Evolutionary conservation across 208 protist species (phyloP).

Genomic region (Leishmania major): DNA sequence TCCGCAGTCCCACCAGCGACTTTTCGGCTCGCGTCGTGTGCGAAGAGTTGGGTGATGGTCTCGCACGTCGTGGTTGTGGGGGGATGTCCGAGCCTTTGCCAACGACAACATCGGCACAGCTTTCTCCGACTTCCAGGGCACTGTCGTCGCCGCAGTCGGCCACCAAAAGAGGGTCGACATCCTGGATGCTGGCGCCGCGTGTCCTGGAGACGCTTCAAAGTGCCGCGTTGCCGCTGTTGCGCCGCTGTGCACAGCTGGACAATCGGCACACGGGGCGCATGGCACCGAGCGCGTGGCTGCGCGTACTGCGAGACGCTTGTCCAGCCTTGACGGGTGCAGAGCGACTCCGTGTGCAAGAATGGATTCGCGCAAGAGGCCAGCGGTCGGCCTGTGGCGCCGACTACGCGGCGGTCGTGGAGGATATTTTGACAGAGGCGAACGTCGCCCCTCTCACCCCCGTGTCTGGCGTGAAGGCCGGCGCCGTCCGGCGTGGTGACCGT

Average conservation of each 20-base stretch:
- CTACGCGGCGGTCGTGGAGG: conserved; percentile 15
- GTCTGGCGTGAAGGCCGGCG: not conserved
- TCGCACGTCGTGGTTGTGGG: not conserved
- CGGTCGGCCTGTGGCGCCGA: conserved; percentile 4
- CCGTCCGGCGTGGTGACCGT: too few species aligned
- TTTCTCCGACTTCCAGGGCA: not conserved
- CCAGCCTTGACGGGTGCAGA: conserved; percentile 8
- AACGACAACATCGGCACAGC: not conserved
- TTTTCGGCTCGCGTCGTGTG: not conserved
- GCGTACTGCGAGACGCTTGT: conserved; percentile 5
- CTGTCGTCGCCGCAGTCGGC: not conserved
- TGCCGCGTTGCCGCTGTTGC: conserved; percentile 13
- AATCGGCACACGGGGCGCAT: conserved; percentile 5
- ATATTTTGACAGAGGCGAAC: conserved; percentile 2
- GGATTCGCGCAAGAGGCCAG: conserved; percentile 5
- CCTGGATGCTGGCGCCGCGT: not conserved
- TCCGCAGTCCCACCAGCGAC: not conserved
- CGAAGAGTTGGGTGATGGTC: not conserved
- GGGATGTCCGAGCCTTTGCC: not conserved
- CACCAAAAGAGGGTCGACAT: not conserved
- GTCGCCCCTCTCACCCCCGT: not conserved
- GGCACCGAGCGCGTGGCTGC: conserved; percentile 2
- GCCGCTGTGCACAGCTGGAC: conserved; percentile 8
- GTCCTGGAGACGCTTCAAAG: conserved; percentile 22
- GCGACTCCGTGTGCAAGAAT: not conserved